Base-by-base conservation (phyloP, 2,329 filamentous ascomycete genomes). In the Cordyceps cicadae region DNA sequence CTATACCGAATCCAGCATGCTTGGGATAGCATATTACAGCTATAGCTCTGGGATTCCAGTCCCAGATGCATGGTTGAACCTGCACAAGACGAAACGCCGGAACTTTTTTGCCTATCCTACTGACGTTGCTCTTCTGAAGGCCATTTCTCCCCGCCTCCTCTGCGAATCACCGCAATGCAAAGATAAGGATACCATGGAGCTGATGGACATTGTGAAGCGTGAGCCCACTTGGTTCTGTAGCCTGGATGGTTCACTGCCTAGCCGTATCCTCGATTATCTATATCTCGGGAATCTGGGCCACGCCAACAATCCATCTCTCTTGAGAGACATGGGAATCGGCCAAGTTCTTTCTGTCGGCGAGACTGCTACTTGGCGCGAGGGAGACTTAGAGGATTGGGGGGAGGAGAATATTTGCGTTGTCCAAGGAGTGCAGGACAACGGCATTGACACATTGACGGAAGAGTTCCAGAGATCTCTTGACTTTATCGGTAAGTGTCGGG, bases 91-190 rank as follows among this genome's bases (percentile, higher is more conserved):
- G 14, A 90, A 89, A 72, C 81, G 84, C 60, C 88, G 94, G 62
- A 97, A 99, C 70, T 97, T 97, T 76, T 99, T 99, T 70, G 92
- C 94, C 0, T 97, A 97, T 67, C 88, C 90, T 1, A 90, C 90
- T 0, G 94, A 99, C 70, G 92, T 97, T 19, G 84, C 87, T 4
- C 80, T 97, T 12, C 76, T 97, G n/a, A 86, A 82, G 1, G 83
- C 84, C 5, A 87, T 97, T 43, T 86, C 93, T 62, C 83, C 86
- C 21, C 87, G 89, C 15, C 79, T 97, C 15, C 78, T 97, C 24
- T 80, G 81, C 51, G 86, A 88, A 62, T 92, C 89, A 0, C 90
- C 90, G 0, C 67, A 74, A 5, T 75, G 70, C 61, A 69, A 70
- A 41, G 77, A 77, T 26, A 79, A 81, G 64, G 77, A 80, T 45